Conservation (phyloP, 306 rosid species). For the Dryas drummondii region DNA sequence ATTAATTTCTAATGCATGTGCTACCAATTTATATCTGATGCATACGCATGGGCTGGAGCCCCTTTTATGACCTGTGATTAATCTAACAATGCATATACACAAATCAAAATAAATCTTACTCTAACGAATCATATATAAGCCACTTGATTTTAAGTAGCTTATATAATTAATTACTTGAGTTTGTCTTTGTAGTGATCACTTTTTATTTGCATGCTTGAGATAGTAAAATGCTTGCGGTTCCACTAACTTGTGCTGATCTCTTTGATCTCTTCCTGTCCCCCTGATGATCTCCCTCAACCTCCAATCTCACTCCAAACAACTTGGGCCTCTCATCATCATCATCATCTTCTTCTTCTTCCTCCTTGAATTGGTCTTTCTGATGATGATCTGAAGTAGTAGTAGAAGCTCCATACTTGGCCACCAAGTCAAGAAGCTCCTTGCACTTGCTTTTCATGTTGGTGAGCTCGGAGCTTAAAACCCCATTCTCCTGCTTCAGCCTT, state of each 20-base stretch:
- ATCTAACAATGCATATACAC: background rate
- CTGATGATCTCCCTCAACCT: constrained; percentile 53
- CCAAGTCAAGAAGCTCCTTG: constrained; percentile 65
- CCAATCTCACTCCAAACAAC: constrained; percentile 84
- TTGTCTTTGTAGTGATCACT: background rate
- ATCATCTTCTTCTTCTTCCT: constrained; percentile 30
- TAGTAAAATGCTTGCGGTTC: constrained; percentile 54
- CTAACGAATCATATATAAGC: background rate
- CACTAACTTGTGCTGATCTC: constrained; percentile 46
- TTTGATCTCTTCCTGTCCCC: constrained; percentile 54
- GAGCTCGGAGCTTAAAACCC: constrained; percentile 60
- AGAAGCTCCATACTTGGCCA: constrained; percentile 37
- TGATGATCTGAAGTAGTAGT: too few species aligned
- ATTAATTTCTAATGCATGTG: too few species aligned
- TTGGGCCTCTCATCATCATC: constrained; percentile 43
- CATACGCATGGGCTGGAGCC: too few species aligned
- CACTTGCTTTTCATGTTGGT: constrained; percentile 63
- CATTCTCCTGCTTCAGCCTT: constrained; percentile 73
- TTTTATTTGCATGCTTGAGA: constrained; percentile 76
- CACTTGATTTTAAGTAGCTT: background rate
- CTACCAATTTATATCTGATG: too few species aligned
- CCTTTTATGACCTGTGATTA: background rate
- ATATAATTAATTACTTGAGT: background rate
- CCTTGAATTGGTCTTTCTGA: too few species aligned
- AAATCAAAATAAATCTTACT: background rate